Percentiles rank a stretch among this genome's conserved stretches.
phyloP scores from a whole-genome alignment of 2,329 filamentous ascomycete genomes.

The Nannizziopsis arthrosporioides region DNA sequence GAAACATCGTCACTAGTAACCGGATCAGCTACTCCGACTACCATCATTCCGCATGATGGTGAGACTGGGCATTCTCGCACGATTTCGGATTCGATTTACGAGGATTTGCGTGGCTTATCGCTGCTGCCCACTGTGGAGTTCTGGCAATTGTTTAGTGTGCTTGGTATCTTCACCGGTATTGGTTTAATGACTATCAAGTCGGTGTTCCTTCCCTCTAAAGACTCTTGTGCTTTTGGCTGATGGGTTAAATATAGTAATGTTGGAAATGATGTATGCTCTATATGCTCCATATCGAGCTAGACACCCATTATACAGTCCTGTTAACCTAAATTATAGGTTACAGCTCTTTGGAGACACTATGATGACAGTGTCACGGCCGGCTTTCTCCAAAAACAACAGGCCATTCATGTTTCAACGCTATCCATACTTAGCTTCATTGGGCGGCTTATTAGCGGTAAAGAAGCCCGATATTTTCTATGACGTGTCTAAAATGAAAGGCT shows the following conservation, averaged over 20 bases:
- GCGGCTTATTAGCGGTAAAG: constrained; percentile 60
- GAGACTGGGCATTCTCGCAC: constrained; percentile 48
- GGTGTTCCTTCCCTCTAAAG: constrained; percentile 25
- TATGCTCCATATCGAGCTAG: background rate
- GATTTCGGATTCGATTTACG: constrained; percentile 59
- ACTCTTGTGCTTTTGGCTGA: constrained; percentile 13
- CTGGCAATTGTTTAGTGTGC: constrained; percentile 78
- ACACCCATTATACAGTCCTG: background rate
- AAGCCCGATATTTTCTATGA: too few relatives aligned
- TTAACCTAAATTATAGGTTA: constrained; percentile 35
- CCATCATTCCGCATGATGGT: constrained; percentile 39
- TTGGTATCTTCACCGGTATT: constrained; percentile 83
- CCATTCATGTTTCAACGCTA: constrained; percentile 89
- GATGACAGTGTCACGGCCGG: constrained; percentile 59
- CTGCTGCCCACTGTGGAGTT: constrained; percentile 66
- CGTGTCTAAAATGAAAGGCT: constrained; percentile 1
- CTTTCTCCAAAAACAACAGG: constrained; percentile 69
- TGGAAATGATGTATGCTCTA: constrained; percentile 58
- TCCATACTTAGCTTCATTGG: constrained; percentile 79
- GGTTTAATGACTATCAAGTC: constrained; percentile 99
- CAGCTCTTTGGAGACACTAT: constrained; percentile 78
- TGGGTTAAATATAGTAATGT: constrained; percentile 59
- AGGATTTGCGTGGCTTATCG: constrained; percentile 80
- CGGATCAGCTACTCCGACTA: constrained; percentile 40
- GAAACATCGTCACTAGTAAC: constrained; percentile 77